Evolutionary conservation across 2,329 filamentous ascomycete genomes (phyloP).

Genomic region (Madurella mycetomatis): DNA sequence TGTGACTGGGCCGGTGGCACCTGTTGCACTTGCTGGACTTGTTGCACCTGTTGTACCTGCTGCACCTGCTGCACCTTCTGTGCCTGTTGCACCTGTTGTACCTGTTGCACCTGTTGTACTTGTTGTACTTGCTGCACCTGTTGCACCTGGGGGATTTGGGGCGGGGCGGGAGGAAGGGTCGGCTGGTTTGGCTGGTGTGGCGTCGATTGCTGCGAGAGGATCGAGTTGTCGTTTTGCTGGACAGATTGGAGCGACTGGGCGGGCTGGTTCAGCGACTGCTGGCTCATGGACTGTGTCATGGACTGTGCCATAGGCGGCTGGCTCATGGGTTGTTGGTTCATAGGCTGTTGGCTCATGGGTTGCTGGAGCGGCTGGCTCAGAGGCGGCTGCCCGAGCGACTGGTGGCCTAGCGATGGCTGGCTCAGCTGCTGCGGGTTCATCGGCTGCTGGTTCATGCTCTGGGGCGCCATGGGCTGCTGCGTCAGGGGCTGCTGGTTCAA

Average conservation of each 20-base stretch:
- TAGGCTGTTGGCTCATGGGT: constrained; percentile 29
- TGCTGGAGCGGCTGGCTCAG: constrained; percentile 26
- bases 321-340: constrained; percentile 15
- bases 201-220: constrained; percentile 40
- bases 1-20: constrained; percentile 19
- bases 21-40: constrained; percentile 30
- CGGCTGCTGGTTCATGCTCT: constrained; percentile 24
- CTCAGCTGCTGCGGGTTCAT: constrained; percentile 28
- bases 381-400: constrained; percentile 21
- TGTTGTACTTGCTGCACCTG: constrained; percentile 30
- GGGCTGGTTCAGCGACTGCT: constrained; percentile 21
- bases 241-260: constrained; percentile 23
- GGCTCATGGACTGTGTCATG: constrained; percentile 25
- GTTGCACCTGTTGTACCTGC: constrained; percentile 18
- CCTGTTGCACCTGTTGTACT: constrained; percentile 31
- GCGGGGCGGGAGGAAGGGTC: constrained; percentile 26
- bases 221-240: constrained; percentile 35
- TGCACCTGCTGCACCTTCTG: constrained; percentile 33
- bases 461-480: constrained; percentile 18
- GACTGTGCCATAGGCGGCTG: constrained; percentile 21
- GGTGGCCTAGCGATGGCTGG: constrained; percentile 28
- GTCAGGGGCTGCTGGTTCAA: constrained; percentile 30
- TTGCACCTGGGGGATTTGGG: constrained; percentile 37
- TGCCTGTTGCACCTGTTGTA: constrained; percentile 33
- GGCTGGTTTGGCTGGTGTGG: constrained; percentile 32